phyloP scores from a whole-genome alignment of 768 basidiomycete genomes.

The Hortiboletus flavorubellus region DNA sequence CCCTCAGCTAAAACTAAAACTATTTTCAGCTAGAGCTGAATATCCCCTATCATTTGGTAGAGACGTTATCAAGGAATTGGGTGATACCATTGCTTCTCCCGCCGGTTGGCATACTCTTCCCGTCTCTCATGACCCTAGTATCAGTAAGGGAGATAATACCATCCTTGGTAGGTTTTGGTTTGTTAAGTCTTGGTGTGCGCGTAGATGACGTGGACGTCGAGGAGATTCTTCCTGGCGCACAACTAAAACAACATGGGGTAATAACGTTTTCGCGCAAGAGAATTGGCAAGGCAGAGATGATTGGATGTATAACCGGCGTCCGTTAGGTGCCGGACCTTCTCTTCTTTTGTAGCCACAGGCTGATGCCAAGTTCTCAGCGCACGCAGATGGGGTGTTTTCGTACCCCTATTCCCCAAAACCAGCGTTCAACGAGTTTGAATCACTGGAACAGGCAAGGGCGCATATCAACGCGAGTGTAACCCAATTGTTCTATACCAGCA shows the following conservation, averaged over 20 bases:
- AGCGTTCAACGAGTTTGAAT: neutral
- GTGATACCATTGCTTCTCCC: constrained; percentile 77
- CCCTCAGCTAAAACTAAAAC: neutral
- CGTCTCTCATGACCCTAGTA: constrained; percentile 56
- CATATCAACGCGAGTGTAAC: constrained; percentile 86
- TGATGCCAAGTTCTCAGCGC: neutral
- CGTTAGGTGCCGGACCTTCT: constrained; percentile 40
- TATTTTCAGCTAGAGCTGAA: neutral
- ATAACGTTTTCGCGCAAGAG: constrained; percentile 93
- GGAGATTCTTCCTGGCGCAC: constrained; percentile 46
- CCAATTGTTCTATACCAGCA: constrained; percentile 85
- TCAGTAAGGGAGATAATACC: constrained; percentile 9
- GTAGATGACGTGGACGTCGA: constrained; percentile 11
- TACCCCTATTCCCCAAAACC: constrained; percentile 62
- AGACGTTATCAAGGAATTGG: constrained; percentile 54
- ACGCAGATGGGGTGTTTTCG: constrained; percentile 45
- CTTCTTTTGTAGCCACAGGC: neutral
- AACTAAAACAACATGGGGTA: constrained; percentile 80
- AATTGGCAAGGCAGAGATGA: constrained; percentile 72
- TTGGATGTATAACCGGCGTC: constrained; percentile 75
- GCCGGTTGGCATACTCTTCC: constrained; percentile 91
- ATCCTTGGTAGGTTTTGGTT: constrained; percentile 3
- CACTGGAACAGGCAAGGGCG: constrained; percentile 47
- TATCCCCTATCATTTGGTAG: constrained; percentile 22
- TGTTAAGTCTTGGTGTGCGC: neutral